Evolutionary conservation across 1,284 basidiomycete species (phyloP), one percentile per base, ranked within the genome.

Genomic region (Mycena sp.): DNA sequence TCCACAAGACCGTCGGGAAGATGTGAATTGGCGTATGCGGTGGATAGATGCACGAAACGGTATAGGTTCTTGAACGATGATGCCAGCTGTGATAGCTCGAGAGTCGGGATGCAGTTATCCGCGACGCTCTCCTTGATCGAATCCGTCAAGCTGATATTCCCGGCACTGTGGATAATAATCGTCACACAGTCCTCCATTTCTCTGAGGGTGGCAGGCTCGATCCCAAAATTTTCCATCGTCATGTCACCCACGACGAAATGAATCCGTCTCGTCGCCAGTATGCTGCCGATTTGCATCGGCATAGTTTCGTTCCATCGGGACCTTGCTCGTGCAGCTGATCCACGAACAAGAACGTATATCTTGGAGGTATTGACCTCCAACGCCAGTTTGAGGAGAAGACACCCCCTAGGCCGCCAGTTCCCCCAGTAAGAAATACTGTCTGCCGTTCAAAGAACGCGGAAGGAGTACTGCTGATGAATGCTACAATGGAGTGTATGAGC

Each of bases 271-370:
- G 38, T 54, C 6, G 38, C 52, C 25, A 54, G 28, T 2, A 54
- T 32, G 14, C 4, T 10, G 41, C 21, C 52, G 25, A 54, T 32
- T 5, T 54, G 52, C 7, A 25, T 17, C 7, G 40, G 40, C 19
- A 54, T 54, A 9, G 41, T 44, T 5, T 19, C 26, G 6, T 6
- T 14, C 41, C 38, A 44, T 17, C 17, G 29, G 17, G 26, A 3
- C 21, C 10, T 30, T 23, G 52, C 52, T 7, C 19, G 38, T 6
- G n/a, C 52, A 6, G 41, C 26, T 3, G 52, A 54, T 25, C 40
- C 52, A 25, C 52, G 52, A 19, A 54, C 52, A 19, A 54, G 52
- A 11, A 44, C 17, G 19, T 30, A 54, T 44, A 54, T 44, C 29
- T 32, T 44, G 7, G 3, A 4, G 11, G 52, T 44, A 10, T 44